A percentile compares a stretch with the other conserved stretches of the same genome.
Evolutionary conservation across 768 basidiomycete genomes (phyloP).

Genomic region (Amanita brunnescens): DNA sequence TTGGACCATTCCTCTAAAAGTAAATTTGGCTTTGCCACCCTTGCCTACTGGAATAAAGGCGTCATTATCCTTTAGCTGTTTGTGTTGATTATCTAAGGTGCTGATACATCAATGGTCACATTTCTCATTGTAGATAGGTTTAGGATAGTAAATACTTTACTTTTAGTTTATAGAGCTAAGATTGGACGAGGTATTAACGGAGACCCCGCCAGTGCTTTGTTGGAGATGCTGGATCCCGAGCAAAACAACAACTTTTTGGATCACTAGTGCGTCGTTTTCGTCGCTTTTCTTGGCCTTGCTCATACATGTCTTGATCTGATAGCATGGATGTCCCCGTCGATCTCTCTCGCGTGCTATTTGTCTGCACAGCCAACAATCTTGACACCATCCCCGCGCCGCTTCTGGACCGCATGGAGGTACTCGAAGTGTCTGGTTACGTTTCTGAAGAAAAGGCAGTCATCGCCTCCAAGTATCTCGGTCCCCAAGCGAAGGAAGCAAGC

Average conservation of each 20-base stretch:
- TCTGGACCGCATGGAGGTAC: constrained; percentile 92
- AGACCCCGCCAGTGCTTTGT: constrained; percentile 82
- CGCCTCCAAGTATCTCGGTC: constrained; percentile 79
- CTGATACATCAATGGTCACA: too few relatives aligned
- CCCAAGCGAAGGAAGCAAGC: constrained; percentile 87
- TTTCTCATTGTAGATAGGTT: too few relatives aligned
- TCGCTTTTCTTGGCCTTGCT: neutral
- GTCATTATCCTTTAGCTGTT: too few relatives aligned
- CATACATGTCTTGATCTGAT: constrained; percentile 6
- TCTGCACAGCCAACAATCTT: constrained; percentile 94
- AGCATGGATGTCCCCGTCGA: constrained; percentile 98
- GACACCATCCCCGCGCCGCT: constrained; percentile 92
- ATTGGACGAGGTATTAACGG: constrained; percentile 88
- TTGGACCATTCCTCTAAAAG: too few relatives aligned
- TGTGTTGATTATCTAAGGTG: too few relatives aligned
- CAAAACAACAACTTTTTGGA: constrained; percentile 93
- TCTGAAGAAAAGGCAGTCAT: constrained; percentile 89
- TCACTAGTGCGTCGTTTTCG: constrained; percentile 66
- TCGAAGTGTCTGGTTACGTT: constrained; percentile 92
- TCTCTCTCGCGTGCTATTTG: constrained; percentile 91
- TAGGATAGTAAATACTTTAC: too few relatives aligned
- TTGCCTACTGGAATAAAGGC: too few relatives aligned
- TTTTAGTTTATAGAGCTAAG: too few relatives aligned
- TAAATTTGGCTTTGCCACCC: too few relatives aligned
- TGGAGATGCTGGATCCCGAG: constrained; percentile 93